Evolutionary conservation across 129 eudicot species (phyloP).

Genomic region (Flaveria linearis): DNA sequence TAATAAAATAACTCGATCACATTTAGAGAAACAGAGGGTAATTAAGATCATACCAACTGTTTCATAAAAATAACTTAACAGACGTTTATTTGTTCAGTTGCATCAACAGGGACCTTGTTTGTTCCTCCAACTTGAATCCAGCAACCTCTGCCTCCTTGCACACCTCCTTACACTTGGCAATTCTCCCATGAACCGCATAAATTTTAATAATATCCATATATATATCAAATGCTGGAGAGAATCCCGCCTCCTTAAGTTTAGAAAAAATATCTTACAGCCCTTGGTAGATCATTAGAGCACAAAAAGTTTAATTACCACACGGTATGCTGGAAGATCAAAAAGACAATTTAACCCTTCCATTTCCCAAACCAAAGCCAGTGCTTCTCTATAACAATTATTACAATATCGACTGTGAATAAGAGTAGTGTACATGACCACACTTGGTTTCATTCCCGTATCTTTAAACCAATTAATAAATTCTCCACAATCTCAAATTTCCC

Average conservation of each 20-base stretch:
- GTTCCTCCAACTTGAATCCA: slow-evolving; percentile 63
- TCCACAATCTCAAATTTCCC: slow-evolving; percentile 71
- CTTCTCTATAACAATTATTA: slow-evolving; percentile 59
- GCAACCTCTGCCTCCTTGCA: slow-evolving; percentile 78
- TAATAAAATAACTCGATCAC: background rate
- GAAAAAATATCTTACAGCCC: slow-evolving; percentile 72
- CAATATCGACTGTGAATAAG: slow-evolving; percentile 60
- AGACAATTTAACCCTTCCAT: slow-evolving; percentile 68
- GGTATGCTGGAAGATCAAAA: slow-evolving; percentile 84
- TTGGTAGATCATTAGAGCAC: slow-evolving; percentile 73
- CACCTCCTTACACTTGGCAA: slow-evolving; percentile 75
- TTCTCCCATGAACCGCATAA: slow-evolving; percentile 61
- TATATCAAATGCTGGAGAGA: slow-evolving; percentile 68
- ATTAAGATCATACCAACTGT: slow-evolving; percentile 15
- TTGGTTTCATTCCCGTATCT: slow-evolving; percentile 50
- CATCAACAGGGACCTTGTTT: slow-evolving; percentile 43
- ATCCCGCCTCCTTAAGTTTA: slow-evolving; percentile 82
- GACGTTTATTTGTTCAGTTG: slow-evolving; percentile 37
- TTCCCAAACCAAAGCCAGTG: slow-evolving; percentile 82
- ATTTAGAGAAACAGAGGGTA: slow-evolving; percentile 19
- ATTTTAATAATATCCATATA: slow-evolving; percentile 53
- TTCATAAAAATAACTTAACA: slow-evolving; percentile 1
- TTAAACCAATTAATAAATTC: slow-evolving; percentile 67
- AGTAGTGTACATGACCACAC: slow-evolving; percentile 86
- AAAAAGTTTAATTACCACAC: slow-evolving; percentile 70